Conservation (phyloP, 345 rosid species). For the Eutrema heterophyllum region DNA sequence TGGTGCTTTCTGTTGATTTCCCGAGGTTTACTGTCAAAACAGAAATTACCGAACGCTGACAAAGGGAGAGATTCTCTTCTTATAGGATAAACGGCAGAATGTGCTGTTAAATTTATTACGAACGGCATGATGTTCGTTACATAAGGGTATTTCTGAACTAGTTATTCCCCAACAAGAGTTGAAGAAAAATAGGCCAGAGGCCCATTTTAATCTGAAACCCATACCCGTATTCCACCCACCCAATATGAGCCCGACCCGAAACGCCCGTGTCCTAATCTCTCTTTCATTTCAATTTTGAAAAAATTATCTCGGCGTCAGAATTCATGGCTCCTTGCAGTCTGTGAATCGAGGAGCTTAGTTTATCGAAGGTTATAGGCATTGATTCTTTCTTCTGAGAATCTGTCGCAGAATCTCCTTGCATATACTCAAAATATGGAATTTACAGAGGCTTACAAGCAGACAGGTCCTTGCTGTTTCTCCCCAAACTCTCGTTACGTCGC, state of each 20-base stretch:
- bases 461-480: constrained; percentile 89
- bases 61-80: background rate
- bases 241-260: constrained; percentile 18
- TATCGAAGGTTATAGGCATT: background rate
- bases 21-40: background rate
- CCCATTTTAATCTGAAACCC: background rate
- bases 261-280: background rate
- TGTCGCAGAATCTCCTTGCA: background rate
- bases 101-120: background rate
- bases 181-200: background rate
- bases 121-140: background rate
- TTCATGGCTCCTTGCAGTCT: constrained; percentile 16
- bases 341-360: constrained; percentile 17
- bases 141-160: background rate
- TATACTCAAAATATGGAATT: constrained; percentile 56
- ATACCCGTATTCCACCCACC: background rate
- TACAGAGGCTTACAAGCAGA: constrained; percentile 80
- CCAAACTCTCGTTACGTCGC: constrained; percentile 89
- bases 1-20: background rate
- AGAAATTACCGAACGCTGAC: background rate
- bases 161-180: background rate
- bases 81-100: background rate
- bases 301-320: background rate
- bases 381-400: background rate
- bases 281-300: constrained; percentile 23